Conservation (phyloP, 1,284 basidiomycete genomes). For the Mycena sp. region DNA sequence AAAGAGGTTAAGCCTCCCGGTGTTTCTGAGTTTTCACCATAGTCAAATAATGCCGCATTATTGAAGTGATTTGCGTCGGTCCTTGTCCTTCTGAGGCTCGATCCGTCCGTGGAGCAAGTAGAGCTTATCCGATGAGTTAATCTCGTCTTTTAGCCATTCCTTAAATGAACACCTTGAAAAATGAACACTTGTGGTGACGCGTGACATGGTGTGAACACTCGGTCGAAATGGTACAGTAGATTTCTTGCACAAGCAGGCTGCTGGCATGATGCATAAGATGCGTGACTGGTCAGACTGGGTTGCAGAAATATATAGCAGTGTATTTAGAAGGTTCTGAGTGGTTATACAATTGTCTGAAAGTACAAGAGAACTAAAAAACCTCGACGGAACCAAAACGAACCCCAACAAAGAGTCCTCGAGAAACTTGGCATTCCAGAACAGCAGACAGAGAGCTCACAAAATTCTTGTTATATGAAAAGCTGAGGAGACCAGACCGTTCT, state of each 20-base stretch:
- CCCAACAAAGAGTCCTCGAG: not conserved
- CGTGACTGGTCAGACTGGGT: too few species aligned
- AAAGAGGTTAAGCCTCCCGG: too few species aligned
- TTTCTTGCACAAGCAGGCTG: not conserved
- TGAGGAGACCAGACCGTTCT: not conserved
- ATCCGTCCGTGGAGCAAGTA: too few species aligned
- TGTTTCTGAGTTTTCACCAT: too few species aligned
- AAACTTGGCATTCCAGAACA: not conserved
- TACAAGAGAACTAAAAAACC: not conserved
- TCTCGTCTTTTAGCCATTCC: too few species aligned
- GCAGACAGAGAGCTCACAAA: not conserved
- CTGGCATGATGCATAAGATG: not conserved
- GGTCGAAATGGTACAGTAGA: not conserved
- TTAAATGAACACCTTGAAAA: too few species aligned
- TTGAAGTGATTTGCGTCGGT: too few species aligned
- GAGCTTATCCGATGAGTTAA: too few species aligned
- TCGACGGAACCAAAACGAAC: not conserved
- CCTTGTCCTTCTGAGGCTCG: too few species aligned
- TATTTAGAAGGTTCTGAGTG: not conserved
- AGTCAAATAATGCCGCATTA: too few species aligned
- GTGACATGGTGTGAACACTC: too few species aligned
- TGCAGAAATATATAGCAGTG: not conserved
- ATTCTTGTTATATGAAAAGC: not conserved
- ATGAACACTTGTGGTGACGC: too few species aligned
- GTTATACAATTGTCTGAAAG: not conserved